A percentile compares a stretch with the other conserved stretches of the same genome.
These are phyloP conservation scores for Sherardia arvensis DNA, from an alignment of 257 asterid genomes.

Conservation along the genomic window DNA sequence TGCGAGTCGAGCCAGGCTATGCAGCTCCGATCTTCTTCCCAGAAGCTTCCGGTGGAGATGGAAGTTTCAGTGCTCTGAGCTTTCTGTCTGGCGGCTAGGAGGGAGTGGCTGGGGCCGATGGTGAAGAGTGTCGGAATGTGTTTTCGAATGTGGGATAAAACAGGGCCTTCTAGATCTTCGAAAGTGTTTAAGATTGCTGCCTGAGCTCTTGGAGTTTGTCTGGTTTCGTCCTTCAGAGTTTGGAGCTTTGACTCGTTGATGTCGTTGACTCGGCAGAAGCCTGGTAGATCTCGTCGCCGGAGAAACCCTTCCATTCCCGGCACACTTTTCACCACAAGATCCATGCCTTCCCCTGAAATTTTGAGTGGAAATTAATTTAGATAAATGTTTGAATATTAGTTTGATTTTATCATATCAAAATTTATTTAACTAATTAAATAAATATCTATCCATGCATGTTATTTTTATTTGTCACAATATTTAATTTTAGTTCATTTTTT, in stretches of 20 bases:
- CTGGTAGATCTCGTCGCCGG: slow-evolving; percentile 28
- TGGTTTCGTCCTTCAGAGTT: background rate
- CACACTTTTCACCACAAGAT: slow-evolving; percentile 15
- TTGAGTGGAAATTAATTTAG: background rate
- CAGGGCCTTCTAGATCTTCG: slow-evolving; percentile 24
- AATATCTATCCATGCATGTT: no score
- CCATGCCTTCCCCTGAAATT: slow-evolving; percentile 22
- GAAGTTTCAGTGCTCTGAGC: slow-evolving; percentile 8
- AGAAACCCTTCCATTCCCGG: slow-evolving; percentile 26
- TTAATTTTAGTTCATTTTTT: no score
- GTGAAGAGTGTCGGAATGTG: slow-evolving; percentile 16
- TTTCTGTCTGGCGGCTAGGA: slow-evolving; percentile 22
- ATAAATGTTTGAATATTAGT: no score
- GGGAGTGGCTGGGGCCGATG: slow-evolving; percentile 26
- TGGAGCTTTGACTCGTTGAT: slow-evolving; percentile 7
- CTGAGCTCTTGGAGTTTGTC: slow-evolving; percentile 19
- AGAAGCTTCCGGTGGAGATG: slow-evolving; percentile 17
- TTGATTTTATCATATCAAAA: no score
- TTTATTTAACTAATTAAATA: no score
- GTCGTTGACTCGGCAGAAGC: slow-evolving; percentile 17
- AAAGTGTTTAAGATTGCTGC: slow-evolving; percentile 26
- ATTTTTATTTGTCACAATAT: no score
- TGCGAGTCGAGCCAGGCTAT: slow-evolving; percentile 23
- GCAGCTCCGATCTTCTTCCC: slow-evolving; percentile 26
- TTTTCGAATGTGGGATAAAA: slow-evolving; percentile 14